Evolutionary conservation across 2,329 filamentous ascomycete species (phyloP).

Genomic region (Pezicula rhizophila): DNA sequence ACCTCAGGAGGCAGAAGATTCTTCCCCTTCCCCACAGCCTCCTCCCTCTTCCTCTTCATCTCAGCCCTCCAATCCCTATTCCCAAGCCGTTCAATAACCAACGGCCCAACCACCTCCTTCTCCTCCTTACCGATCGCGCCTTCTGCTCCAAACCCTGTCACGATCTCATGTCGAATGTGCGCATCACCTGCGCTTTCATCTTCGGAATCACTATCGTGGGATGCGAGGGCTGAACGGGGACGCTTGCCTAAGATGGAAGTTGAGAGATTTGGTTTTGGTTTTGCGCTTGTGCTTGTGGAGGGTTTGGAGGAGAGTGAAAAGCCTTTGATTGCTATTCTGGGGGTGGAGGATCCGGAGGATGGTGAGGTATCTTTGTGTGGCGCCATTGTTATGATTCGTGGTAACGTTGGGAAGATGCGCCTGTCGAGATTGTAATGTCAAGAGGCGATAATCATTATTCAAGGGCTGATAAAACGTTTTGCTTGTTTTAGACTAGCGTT

Average conservation of each 20-base stretch:
- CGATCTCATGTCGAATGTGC: constrained; percentile 35
- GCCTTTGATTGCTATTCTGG: constrained; percentile 29
- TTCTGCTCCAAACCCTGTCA: constrained; percentile 45
- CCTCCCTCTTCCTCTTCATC: constrained; percentile 36
- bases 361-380: constrained; percentile 16
- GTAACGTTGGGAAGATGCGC: background rate
- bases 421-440: background rate
- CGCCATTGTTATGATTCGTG: constrained; percentile 13
- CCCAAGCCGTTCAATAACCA: constrained; percentile 51
- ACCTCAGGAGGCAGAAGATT: constrained; percentile 52
- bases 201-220: constrained; percentile 55
- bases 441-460: background rate
- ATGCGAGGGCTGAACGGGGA: constrained; percentile 36
- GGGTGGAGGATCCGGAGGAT: constrained; percentile 17
- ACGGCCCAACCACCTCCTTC: constrained; percentile 27
- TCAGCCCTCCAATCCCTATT: constrained; percentile 61
- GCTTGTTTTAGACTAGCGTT: too few species aligned
- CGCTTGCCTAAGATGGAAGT: constrained; percentile 34
- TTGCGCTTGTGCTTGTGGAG: constrained; percentile 26
- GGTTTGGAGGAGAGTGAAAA: constrained; percentile 33
- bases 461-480: too few species aligned
- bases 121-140: constrained; percentile 31
- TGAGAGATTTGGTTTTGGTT: constrained; percentile 13
- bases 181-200: constrained; percentile 26
- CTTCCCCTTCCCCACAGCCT: constrained; percentile 35